These are phyloP conservation scores for Immersiporthe knoxdaviesiana DNA, from an alignment of 2,329 filamentous ascomycete species.

Conservation along the genomic window DNA sequence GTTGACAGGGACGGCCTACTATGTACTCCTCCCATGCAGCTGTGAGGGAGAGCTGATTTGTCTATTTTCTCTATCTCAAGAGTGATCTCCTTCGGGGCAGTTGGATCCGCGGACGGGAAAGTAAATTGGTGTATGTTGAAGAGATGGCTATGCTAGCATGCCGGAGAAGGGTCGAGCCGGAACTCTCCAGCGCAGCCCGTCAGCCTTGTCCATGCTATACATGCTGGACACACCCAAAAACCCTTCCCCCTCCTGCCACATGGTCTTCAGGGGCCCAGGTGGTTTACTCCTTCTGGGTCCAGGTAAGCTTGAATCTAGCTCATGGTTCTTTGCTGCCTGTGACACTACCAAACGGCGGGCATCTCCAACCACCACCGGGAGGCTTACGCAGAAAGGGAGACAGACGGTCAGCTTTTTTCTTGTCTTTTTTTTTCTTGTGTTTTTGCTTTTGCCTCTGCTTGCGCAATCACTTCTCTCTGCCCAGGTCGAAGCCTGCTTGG, in stretches of 20 bases:
- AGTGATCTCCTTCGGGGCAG: constrained; percentile 6
- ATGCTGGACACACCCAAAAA: neutral
- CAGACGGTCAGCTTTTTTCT: neutral
- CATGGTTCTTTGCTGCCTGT: neutral
- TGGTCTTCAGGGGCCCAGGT: neutral
- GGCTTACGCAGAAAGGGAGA: neutral
- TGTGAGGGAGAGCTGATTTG: neutral
- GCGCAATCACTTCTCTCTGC: constrained; percentile 24
- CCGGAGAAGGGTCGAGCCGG: neutral
- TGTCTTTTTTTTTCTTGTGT: no score
- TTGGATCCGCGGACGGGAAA: constrained; percentile 4
- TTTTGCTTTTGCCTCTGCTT: constrained; percentile 26
- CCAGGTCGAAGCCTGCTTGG: constrained; percentile 22
- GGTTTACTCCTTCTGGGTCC: neutral
- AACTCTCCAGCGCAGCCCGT: constrained; percentile 4
- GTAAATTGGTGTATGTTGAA: neutral
- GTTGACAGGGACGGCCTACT: neutral
- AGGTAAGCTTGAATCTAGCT: constrained; percentile 5
- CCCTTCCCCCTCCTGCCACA: constrained; percentile 3
- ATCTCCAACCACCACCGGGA: neutral
- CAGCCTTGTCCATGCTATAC: constrained; percentile 23
- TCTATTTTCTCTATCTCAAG: constrained; percentile 4
- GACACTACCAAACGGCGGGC: neutral
- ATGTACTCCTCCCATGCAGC: neutral
- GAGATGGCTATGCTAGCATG: neutral